A percentile compares a stretch with the other conserved stretches of the same genome.
phyloP scores from a whole-genome alignment of 345 rosid genomes.

The Heritiera fomes region DNA sequence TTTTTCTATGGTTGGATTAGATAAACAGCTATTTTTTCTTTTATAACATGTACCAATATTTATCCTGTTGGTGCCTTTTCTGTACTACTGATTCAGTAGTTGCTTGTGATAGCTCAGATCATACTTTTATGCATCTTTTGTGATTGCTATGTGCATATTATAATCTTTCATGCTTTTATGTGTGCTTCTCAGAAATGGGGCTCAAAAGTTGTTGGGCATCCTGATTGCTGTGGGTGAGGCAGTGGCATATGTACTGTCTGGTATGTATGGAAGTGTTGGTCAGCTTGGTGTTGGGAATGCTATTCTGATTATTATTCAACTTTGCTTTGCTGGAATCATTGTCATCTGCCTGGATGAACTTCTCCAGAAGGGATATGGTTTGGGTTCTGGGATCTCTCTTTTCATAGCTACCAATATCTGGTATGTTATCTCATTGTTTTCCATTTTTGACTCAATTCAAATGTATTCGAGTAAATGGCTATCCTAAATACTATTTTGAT shows the following conservation, averaged over 20 bases:
- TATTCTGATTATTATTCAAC: conserved; percentile 44
- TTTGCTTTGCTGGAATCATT: conserved; percentile 58
- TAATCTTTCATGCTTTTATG: conserved; percentile 10
- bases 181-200: conserved; percentile 49
- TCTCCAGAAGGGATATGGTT: conserved; percentile 67
- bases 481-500: conserved; percentile 7
- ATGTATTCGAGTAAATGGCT: background rate
- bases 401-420: conserved; percentile 75
- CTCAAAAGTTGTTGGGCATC: conserved; percentile 71
- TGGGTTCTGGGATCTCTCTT: conserved; percentile 71
- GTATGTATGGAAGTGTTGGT: conserved; percentile 65
- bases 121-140: background rate
- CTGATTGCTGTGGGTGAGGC: conserved; percentile 70
- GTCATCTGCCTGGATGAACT: conserved; percentile 67
- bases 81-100: background rate
- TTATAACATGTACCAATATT: background rate
- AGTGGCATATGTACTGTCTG: conserved; percentile 60
- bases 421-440: conserved; percentile 31
- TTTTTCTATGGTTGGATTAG: background rate
- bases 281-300: conserved; percentile 74
- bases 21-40: background rate
- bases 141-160: background rate
- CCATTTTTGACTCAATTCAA: background rate
- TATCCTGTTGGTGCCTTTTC: background rate
- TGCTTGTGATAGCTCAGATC: background rate